Evolutionary conservation across 2,329 filamentous ascomycete genomes (phyloP), one percentile per base, ranked within the genome.

Genomic region (Pseudogymnoascus sp.): DNA sequence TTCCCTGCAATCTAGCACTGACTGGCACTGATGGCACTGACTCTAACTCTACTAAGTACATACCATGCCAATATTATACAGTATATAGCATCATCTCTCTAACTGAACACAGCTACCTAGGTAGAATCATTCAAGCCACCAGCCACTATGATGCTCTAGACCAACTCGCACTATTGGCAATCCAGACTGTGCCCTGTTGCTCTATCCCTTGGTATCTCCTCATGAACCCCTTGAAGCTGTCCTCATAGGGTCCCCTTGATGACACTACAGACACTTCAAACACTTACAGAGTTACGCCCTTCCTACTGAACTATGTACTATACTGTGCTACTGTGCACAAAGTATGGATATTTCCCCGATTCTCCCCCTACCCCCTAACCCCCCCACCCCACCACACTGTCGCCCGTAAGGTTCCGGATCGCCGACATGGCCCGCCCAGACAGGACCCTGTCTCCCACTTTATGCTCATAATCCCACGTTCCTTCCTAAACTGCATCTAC

Each of bases 401-500:
- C 39, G 18, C 18, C 42, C 42, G 42, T 47, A 47, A 47, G 42
- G 42, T 47, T 14, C 42, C 42, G 42, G 42, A 47, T 47, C 42
- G 42, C 21, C 42, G 42, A 47, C 42, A 47, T 23, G 42, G 42
- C 21, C 42, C 21, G 42, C 42, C 21, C 21, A 47, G 42, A 47
- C 42, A 47, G 26, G 11, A 26, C 42, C 42, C 21, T 26, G 42
- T 47, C 42, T 47, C 42, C 21, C 42, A 47, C 42, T 5, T 47
- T 47, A 26, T 47, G 42, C 42, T 47, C 42, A 47, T 4, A 26
- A 47, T 47, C 42, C 42, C 42, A 47, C 42, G 42, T 47, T 47
- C 42, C 42, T 47, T 47, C 42, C 42, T 47, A 23, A 47, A 47
- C 42, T 47, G 42, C 42, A 47, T 47, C 42, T 47, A 47, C 42